A percentile compares a stretch with the other conserved stretches of the same genome.
Evolutionary conservation across 2,329 filamentous ascomycete species (phyloP).

Genomic region (Nemania diffusa): DNA sequence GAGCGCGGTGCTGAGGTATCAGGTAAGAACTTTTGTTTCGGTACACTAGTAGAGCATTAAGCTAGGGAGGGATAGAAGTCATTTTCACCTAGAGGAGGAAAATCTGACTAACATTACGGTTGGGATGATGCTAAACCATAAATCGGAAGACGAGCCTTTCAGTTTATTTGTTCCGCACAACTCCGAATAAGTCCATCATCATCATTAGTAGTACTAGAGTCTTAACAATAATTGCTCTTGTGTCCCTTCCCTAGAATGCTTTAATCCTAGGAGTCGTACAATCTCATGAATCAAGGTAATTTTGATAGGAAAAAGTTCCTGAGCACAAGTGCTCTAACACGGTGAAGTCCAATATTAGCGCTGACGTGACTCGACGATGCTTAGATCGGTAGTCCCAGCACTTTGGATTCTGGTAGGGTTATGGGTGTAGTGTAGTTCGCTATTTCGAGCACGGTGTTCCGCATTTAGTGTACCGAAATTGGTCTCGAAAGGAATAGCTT

Average conservation of each 20-base stretch:
- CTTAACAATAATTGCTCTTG: constrained; percentile 21
- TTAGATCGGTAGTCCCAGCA: constrained; percentile 28
- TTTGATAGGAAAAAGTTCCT: background rate
- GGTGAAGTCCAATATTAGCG: constrained; percentile 12
- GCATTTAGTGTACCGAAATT: constrained; percentile 27
- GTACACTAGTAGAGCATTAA: background rate
- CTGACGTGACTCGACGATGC: constrained; percentile 17
- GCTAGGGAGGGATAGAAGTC: background rate
- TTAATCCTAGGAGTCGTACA: constrained; percentile 9
- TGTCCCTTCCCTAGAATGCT: constrained; percentile 25
- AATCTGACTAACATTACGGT: background rate
- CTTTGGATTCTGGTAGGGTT: constrained; percentile 17
- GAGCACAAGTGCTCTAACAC: background rate
- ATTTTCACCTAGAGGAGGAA: background rate
- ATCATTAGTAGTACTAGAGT: background rate
- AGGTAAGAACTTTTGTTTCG: background rate
- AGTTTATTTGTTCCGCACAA: background rate
- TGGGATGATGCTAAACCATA: background rate
- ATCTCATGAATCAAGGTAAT: background rate
- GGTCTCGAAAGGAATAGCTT: constrained; percentile 4
- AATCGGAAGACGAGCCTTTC: background rate
- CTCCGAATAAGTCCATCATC: background rate
- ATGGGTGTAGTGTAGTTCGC: constrained; percentile 7
- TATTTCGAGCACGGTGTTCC: constrained; percentile 30
- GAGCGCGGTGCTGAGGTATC: constrained; percentile 9